Conservation (phyloP, 176 grass and related monocot species). For the Sorghum bicolor region DNA sequence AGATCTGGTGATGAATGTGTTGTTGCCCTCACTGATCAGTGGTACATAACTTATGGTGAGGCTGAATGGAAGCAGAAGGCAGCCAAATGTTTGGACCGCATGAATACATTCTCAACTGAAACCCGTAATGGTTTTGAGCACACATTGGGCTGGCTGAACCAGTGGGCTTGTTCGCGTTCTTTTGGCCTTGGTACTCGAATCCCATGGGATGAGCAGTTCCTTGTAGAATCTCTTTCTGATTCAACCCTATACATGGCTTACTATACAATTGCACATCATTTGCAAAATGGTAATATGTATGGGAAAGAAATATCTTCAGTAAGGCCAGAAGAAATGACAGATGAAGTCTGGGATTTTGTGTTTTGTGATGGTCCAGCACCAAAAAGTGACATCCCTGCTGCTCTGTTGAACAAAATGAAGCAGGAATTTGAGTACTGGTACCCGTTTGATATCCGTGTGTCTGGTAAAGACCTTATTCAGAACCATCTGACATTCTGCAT, state of each 20-base stretch:
- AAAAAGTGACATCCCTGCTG: background rate
- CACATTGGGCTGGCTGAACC: constrained; percentile 77
- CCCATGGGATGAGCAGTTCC: constrained; percentile 78
- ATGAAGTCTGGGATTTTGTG: background rate
- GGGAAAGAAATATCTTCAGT: background rate
- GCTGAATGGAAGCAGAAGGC: constrained; percentile 68
- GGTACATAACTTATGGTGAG: constrained; percentile 87
- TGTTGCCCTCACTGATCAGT: constrained; percentile 77
- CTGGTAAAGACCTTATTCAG: background rate
- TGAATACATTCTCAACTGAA: constrained; percentile 70
- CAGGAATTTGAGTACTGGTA: background rate
- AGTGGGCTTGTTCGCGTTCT: constrained; percentile 79
- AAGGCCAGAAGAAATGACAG: background rate
- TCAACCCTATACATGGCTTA: constrained; percentile 84
- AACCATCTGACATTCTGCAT: background rate
- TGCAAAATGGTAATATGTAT: constrained; percentile 49
- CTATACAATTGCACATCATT: constrained; percentile 63
- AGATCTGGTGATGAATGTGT: constrained; percentile 86
- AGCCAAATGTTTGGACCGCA: constrained; percentile 49
- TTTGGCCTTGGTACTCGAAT: constrained; percentile 79
- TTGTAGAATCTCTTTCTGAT: constrained; percentile 85
- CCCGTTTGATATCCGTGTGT: background rate
- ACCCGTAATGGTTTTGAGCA: constrained; percentile 68
- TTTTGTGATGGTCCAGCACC: background rate
- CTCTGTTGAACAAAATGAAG: background rate